These are phyloP conservation scores for Mucor saturninus DNA, from an alignment of 371 early-diverging fungal genomes.

Conservation along the genomic window DNA sequence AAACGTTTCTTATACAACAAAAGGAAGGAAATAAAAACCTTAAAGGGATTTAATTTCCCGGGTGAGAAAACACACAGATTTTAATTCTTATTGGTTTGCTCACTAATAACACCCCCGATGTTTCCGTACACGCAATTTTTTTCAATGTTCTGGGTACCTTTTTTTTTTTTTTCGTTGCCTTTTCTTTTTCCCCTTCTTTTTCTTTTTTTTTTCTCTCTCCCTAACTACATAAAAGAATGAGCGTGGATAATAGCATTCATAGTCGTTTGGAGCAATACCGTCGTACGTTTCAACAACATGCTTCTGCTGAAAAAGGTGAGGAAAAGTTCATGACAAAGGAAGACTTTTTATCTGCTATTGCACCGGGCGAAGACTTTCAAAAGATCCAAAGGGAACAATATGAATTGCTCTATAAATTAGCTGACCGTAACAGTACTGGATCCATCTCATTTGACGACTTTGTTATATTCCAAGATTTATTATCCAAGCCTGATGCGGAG, in stretches of 20 bases:
- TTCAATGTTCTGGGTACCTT: background rate
- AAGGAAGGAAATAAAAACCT: no score
- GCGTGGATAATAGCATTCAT: slow-evolving; percentile 17
- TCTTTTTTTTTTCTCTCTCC: slow-evolving; percentile 8
- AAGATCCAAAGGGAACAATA: slow-evolving; percentile 65
- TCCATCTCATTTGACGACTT: slow-evolving; percentile 76
- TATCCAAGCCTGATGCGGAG: slow-evolving; percentile 82
- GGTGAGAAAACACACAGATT: background rate
- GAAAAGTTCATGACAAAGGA: slow-evolving; percentile 69
- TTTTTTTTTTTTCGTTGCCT: slow-evolving; percentile 7
- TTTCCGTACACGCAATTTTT: slow-evolving; percentile 20
- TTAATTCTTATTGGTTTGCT: slow-evolving; percentile 18
- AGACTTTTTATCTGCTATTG: slow-evolving; percentile 73
- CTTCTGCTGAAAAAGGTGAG: slow-evolving; percentile 59
- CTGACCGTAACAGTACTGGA: slow-evolving; percentile 71
- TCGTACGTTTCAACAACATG: slow-evolving; percentile 66
- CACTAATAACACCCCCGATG: slow-evolving; percentile 11
- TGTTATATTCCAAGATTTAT: slow-evolving; percentile 72
- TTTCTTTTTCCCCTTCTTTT: slow-evolving; percentile 1
- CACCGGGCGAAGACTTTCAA: slow-evolving; percentile 70
- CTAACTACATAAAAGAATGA: slow-evolving; percentile 4
- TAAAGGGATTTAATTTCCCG: background rate
- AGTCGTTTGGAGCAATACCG: slow-evolving; percentile 54
- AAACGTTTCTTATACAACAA: no score
- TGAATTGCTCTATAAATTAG: slow-evolving; percentile 72